A percentile compares a stretch with the other conserved stretches of the same genome.
Conservation (phyloP, 805 yeast genomes). For the Teunomyces gatunensis region DNA sequence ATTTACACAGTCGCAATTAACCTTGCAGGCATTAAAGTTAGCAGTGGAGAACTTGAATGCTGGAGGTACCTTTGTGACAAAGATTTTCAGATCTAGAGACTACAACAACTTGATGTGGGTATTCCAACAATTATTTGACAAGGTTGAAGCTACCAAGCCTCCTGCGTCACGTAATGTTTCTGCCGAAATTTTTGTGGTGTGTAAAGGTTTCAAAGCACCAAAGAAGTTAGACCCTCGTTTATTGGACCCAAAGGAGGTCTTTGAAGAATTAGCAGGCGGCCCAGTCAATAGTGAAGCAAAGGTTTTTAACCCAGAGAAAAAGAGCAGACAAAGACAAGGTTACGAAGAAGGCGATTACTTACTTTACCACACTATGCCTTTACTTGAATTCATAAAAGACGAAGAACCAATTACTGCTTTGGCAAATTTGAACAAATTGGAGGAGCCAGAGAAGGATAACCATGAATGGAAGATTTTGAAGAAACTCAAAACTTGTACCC, state of each 20-base stretch:
- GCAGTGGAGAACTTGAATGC: conserved; percentile 90
- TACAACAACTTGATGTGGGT: conserved; percentile 97
- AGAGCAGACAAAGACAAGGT: conserved; percentile 89
- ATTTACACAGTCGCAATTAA: conserved; percentile 93
- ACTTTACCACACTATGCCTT: conserved; percentile 65
- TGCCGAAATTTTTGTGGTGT: conserved; percentile 97
- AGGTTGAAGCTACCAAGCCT: conserved; percentile 98
- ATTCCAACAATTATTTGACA: conserved; percentile 90
- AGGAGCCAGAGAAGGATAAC: conserved; percentile 53
- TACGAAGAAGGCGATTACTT: conserved; percentile 90
- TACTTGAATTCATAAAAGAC: conserved; percentile 76
- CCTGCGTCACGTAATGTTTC: conserved; percentile 99
- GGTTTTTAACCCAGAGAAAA: conserved; percentile 91
- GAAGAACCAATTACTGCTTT: conserved; percentile 82
- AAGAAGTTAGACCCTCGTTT: conserved; percentile 90
- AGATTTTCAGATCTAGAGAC: conserved; percentile 97
- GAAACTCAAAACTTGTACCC: conserved; percentile 73
- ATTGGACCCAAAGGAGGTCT: conserved; percentile 88
- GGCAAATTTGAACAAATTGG: conserved; percentile 68
- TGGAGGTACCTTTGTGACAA: conserved; percentile 95
- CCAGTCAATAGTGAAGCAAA: conserved; percentile 82
- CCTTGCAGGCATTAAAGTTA: conserved; percentile 85
- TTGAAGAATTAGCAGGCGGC: conserved; percentile 77
- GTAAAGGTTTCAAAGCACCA: conserved; percentile 95
- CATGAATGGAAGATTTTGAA: conserved; percentile 71